phyloP scores from a whole-genome alignment of 352 stramenopile genomes.

The Phytophthora fragariae region DNA sequence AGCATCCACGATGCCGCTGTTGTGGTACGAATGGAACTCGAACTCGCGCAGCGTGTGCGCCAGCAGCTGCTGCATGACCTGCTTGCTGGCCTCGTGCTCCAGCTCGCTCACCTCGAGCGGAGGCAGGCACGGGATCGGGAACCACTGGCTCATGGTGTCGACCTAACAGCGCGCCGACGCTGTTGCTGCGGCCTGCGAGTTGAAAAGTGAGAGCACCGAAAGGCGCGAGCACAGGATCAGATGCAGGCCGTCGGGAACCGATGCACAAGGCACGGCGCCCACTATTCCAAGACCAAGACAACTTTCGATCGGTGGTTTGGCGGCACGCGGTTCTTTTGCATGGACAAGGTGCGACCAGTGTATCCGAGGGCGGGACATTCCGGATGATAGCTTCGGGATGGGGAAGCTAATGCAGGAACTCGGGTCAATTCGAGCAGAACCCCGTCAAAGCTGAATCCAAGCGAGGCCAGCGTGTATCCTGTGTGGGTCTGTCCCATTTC shows the following conservation, averaged over 20 bases:
- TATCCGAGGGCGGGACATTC: conserved; percentile 26
- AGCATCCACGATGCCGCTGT: conserved; percentile 45
- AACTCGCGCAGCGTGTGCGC: conserved; percentile 57
- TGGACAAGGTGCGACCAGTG: conserved; percentile 33
- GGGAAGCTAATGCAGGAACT: conserved; percentile 17
- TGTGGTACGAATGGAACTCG: conserved; percentile 46
- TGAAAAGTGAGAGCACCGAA: conserved; percentile 36
- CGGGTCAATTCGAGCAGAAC: not conserved
- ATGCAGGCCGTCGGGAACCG: conserved; percentile 17
- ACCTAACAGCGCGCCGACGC: not conserved
- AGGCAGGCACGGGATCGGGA: conserved; percentile 57
- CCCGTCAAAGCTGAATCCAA: not conserved
- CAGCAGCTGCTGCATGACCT: conserved; percentile 51
- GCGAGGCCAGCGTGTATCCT: conserved; percentile 15
- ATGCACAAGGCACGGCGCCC: conserved; percentile 1
- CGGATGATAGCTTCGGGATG: conserved; percentile 23
- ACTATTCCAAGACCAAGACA: not conserved
- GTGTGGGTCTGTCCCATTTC: conserved; percentile 26
- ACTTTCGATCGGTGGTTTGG: not conserved
- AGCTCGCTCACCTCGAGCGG: conserved; percentile 36
- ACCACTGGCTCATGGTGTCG: conserved; percentile 39
- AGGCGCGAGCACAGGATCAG: conserved; percentile 19
- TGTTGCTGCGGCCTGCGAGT: conserved; percentile 21
- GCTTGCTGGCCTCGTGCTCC: conserved; percentile 44
- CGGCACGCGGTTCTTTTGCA: conserved; percentile 8